Conservation (phyloP, 805 yeast genomes). For the Komagataella pastoris region DNA sequence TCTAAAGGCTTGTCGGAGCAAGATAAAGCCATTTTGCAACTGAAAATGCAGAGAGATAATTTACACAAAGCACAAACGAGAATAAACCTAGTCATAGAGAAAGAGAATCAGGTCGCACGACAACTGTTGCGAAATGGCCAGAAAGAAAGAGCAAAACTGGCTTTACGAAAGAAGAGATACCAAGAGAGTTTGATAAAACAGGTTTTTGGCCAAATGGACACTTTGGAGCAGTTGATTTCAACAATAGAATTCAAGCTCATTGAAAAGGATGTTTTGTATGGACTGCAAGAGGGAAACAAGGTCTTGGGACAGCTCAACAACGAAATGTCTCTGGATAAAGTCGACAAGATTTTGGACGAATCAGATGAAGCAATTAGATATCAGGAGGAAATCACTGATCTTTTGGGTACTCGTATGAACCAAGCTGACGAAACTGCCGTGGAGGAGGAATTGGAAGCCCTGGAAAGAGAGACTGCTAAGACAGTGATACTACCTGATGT, state of each 20-base stretch:
- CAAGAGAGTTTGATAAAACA: conserved; percentile 61
- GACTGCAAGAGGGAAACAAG: conserved; percentile 68
- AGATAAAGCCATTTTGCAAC: conserved; percentile 75
- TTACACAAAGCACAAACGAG: conserved; percentile 58
- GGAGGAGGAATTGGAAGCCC: conserved; percentile 42
- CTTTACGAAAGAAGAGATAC: conserved; percentile 67
- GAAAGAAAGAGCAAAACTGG: conserved; percentile 47
- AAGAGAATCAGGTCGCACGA: conserved; percentile 51
- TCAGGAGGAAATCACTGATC: conserved; percentile 59
- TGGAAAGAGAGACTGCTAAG: conserved; percentile 32
- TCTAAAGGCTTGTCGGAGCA: conserved; percentile 47
- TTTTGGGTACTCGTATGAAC: conserved; percentile 29
- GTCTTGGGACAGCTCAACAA: conserved; percentile 63
- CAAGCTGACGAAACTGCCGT: conserved; percentile 45
- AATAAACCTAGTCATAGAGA: conserved; percentile 39
- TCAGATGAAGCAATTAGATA: conserved; percentile 69
- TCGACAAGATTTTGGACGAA: conserved; percentile 78
- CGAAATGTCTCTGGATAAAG: conserved; percentile 65
- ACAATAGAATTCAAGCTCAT: conserved; percentile 82
- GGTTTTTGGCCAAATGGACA: conserved; percentile 67
- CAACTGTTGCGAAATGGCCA: conserved; percentile 39
- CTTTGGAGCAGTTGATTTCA: conserved; percentile 64
- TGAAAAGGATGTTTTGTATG: conserved; percentile 73
- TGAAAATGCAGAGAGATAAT: conserved; percentile 82
- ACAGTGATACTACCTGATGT: conserved; percentile 16